These are phyloP conservation scores for Botrytis fabae DNA, from an alignment of 2,329 filamentous ascomycete species.

Conservation along the genomic window DNA sequence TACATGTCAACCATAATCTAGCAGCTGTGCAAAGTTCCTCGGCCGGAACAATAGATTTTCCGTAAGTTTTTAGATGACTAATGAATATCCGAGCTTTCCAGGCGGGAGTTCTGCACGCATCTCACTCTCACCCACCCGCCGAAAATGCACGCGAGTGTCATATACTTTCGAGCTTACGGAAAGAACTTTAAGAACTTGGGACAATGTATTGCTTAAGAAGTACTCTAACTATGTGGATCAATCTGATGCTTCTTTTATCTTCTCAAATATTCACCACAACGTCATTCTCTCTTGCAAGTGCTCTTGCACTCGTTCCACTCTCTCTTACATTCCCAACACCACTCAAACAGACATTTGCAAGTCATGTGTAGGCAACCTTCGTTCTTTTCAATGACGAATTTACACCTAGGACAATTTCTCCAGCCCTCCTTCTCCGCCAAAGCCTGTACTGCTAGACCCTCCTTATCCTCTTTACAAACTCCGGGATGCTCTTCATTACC, in stretches of 20 bases:
- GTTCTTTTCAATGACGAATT: conserved; percentile 34
- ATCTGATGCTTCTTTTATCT: not conserved
- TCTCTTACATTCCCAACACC: conserved; percentile 37
- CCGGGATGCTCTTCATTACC: conserved; percentile 32
- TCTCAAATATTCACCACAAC: not conserved
- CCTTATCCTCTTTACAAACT: conserved; percentile 36
- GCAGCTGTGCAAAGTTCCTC: not conserved
- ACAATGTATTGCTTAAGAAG: not conserved
- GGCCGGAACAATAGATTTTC: conserved; percentile 2
- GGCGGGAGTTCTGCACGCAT: too few relatives aligned
- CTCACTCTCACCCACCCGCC: not conserved
- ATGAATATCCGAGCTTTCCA: too few relatives aligned
- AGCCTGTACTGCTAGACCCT: conserved; percentile 30
- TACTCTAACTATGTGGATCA: not conserved
- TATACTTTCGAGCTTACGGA: not conserved
- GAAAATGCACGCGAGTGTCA: not conserved
- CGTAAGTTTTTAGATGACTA: not conserved
- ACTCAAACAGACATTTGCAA: conserved; percentile 36
- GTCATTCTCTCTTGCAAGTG: conserved; percentile 26
- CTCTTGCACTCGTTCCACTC: conserved; percentile 31
- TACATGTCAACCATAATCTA: not conserved
- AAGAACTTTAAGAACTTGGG: not conserved
- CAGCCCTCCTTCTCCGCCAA: conserved; percentile 35
- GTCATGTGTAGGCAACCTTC: conserved; percentile 40
- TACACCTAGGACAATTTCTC: conserved; percentile 37